These are phyloP conservation scores for Blastobotrys serpentis DNA, from an alignment of 1,139 yeast species.

Conservation along the genomic window DNA sequence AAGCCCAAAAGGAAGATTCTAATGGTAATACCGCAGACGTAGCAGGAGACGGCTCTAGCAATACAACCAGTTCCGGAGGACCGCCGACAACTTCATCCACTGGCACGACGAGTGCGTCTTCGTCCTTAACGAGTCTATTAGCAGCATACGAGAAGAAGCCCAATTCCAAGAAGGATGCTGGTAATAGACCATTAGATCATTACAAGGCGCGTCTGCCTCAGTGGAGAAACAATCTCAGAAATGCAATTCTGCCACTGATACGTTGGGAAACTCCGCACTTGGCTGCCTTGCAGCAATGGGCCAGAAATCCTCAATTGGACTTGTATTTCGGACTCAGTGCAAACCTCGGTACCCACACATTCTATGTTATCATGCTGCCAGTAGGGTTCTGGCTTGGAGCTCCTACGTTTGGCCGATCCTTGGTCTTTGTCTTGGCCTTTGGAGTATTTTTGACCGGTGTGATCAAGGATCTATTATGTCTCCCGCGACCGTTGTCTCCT, in stretches of 20 bases:
- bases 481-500: constrained; percentile 91
- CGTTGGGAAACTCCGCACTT: constrained; percentile 66
- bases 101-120: constrained; percentile 6
- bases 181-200: constrained; percentile 65
- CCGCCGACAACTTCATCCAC: constrained; percentile 14
- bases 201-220: constrained; percentile 61
- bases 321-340: constrained; percentile 86
- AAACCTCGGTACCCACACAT: constrained; percentile 87
- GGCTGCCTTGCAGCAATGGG: constrained; percentile 52
- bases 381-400: constrained; percentile 83
- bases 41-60: no score
- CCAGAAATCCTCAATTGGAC: constrained; percentile 59
- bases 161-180: constrained; percentile 55
- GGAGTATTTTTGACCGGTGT: constrained; percentile 82
- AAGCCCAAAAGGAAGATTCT: constrained; percentile 1
- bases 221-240: constrained; percentile 58
- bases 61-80: neutral
- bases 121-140: constrained; percentile 30
- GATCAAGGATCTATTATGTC: constrained; percentile 78
- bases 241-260: constrained; percentile 55
- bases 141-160: constrained; percentile 33
- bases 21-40: no score
- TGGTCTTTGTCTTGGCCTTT: constrained; percentile 74
- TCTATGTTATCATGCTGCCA: constrained; percentile 86
- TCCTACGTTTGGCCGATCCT: constrained; percentile 54